phyloP scores from a whole-genome alignment of 140 eudicot genomes.

The Oenanthe javanica region DNA sequence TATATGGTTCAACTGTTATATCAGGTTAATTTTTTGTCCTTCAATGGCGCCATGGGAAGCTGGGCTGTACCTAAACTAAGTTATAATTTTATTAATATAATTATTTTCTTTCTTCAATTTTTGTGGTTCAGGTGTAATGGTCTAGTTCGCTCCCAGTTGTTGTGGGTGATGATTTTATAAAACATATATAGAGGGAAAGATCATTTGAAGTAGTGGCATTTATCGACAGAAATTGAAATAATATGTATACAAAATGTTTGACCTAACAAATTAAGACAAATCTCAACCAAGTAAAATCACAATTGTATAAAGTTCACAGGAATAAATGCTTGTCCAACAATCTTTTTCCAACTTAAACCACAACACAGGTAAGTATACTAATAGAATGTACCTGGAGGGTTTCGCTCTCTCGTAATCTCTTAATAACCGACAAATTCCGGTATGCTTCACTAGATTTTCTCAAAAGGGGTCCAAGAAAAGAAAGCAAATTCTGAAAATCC shows the following conservation, averaged over 20 bases:
- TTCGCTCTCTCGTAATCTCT: slow-evolving; percentile 81
- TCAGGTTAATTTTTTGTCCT: not conserved
- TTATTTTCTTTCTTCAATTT: not conserved
- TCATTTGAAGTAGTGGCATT: not conserved
- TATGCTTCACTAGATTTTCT: slow-evolving; percentile 78
- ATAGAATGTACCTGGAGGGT: slow-evolving; percentile 67
- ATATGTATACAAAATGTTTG: not conserved
- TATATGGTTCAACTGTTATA: not conserved
- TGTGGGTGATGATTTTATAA: not conserved
- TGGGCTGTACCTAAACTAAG: not conserved
- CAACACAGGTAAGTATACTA: not conserved
- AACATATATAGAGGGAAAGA: not conserved
- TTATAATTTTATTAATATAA: no score
- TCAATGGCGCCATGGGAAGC: not conserved
- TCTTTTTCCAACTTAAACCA: not conserved
- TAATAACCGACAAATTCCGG: slow-evolving; percentile 72
- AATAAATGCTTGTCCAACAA: not conserved
- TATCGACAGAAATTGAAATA: not conserved
- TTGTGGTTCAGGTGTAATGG: not conserved
- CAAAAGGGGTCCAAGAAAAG: slow-evolving; percentile 92
- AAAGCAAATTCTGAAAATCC: slow-evolving; percentile 64
- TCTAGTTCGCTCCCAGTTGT: not conserved
- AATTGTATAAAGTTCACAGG: not conserved
- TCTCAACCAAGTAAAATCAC: not conserved
- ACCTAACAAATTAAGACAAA: not conserved